Evolutionary conservation across 192 early-diverging fungal species (phyloP).

Genomic region (Podila horticola): DNA sequence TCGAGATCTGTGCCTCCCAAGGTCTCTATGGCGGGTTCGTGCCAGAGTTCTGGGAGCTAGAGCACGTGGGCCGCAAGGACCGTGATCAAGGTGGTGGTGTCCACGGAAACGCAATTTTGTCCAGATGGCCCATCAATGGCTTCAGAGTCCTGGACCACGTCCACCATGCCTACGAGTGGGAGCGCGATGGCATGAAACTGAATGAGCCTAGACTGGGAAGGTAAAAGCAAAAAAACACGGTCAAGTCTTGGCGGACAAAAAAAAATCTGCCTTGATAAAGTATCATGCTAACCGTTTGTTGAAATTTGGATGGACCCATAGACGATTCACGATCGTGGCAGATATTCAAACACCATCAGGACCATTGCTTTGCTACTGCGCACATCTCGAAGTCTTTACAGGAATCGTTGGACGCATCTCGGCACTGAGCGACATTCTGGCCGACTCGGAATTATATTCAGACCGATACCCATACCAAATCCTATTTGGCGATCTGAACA

Average conservation of each 20-base stretch:
- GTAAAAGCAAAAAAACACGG: conserved; percentile 15
- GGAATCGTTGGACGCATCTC: conserved; percentile 75
- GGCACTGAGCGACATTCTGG: conserved; percentile 76
- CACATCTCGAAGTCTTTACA: conserved; percentile 81
- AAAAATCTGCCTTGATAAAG: conserved; percentile 3
- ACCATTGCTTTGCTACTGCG: conserved; percentile 75
- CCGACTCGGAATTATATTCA: conserved; percentile 59
- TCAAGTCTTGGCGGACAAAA: background rate
- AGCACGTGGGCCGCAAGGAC: conserved; percentile 61
- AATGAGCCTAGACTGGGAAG: conserved; percentile 76
- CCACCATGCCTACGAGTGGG: conserved; percentile 79
- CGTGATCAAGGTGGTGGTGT: conserved; percentile 79
- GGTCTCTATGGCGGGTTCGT: conserved; percentile 73
- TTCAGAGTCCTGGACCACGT: conserved; percentile 72
- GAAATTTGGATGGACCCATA: conserved; percentile 18
- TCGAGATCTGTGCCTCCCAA: conserved; percentile 67
- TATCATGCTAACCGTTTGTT: background rate
- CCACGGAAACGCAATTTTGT: conserved; percentile 82
- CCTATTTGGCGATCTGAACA: conserved; percentile 82
- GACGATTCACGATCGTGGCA: conserved; percentile 71
- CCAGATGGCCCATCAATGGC: conserved; percentile 67
- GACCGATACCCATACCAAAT: conserved; percentile 69
- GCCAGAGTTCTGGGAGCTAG: conserved; percentile 80
- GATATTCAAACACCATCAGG: conserved; percentile 59
- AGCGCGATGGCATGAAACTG: conserved; percentile 63